Evolutionary conservation across 2,329 filamentous ascomycete species (phyloP), one percentile per base, ranked within the genome.

Genomic region (Aspergillus oerlinghausenensis): DNA sequence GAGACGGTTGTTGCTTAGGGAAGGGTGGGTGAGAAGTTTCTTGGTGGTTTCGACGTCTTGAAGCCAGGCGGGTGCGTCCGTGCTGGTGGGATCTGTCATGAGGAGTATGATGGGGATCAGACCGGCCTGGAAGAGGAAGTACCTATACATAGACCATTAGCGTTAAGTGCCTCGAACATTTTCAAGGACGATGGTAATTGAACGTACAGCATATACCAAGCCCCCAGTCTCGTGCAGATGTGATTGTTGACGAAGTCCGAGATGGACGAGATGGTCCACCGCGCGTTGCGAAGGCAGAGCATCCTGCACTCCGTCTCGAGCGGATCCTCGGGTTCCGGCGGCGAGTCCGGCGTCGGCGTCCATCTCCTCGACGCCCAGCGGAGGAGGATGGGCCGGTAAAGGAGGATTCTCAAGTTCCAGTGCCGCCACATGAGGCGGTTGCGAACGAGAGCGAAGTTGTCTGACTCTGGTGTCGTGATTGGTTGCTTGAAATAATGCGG

Each of bases 81-180:
- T 63, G 50, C 67, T 73, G 17, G 70, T 70, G 0, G 75, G 73
- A 47, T 75, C 74, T 4, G 73, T 77, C 68, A 75, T 75, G 29
- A 78, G 65, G 54, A 74, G 73, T 50, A 79, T 73, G 29, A 76
- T 70, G 3, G 75, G 75, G 49, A 78, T 76, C 2, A 78, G 60
- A 23, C 70, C 74, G 14, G 76, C 76, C 65, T 78, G 76, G 65
- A 78, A 78, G 42, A 78, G 70, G 60, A 78, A 78, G 62, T 78
- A 77, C 10, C 70, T 71, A 47, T 28, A 25, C 26, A 25, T 14
- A 9, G 23, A 10, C 14, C 9, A 26, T 45, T 49, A 43, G 26
- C n/a, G 23, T 14, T n/a, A n/a, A 38, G 3, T 23, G 17, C 19
- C 47, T 43, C 48, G 45, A 35, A 23, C 8, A 42, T 11, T 40